Conservation (phyloP, 2,329 filamentous ascomycete genomes). For the Penicillium rolfsii region DNA sequence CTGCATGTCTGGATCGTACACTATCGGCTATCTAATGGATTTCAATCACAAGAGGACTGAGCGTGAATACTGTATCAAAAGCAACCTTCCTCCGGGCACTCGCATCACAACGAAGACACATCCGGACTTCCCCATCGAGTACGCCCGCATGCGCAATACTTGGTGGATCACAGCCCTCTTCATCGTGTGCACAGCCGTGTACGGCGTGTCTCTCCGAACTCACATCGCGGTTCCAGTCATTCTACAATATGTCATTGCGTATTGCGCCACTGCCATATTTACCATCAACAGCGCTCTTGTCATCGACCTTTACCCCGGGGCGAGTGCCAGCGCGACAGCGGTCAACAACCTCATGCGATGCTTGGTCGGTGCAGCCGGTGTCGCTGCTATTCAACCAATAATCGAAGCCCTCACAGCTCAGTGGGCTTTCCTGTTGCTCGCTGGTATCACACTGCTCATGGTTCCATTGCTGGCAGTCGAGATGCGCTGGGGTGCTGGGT, state of each 20-base stretch:
- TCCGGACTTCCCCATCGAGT: constrained; percentile 49
- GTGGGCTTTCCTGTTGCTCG: constrained; percentile 33
- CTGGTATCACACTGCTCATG: constrained; percentile 33
- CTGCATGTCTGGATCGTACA: constrained; percentile 48
- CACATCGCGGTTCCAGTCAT: constrained; percentile 43
- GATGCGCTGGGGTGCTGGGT: constrained; percentile 33
- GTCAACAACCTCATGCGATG: constrained; percentile 45
- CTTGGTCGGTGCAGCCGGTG: constrained; percentile 40
- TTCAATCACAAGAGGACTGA: constrained; percentile 40
- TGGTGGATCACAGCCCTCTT: constrained; percentile 48
- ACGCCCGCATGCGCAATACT: constrained; percentile 43
- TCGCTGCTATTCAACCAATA: constrained; percentile 38
- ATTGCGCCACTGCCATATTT: constrained; percentile 40
- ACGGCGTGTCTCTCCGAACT: constrained; percentile 33
- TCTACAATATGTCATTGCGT: constrained; percentile 45
- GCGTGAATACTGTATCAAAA: constrained; percentile 38
- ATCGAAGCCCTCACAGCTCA: constrained; percentile 38
- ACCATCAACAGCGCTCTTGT: constrained; percentile 43
- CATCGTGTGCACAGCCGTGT: constrained; percentile 39
- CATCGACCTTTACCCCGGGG: constrained; percentile 43
- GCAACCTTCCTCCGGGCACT: constrained; percentile 35
- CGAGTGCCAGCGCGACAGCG: constrained; percentile 42
- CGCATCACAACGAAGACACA: constrained; percentile 36
- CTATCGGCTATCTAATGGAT: constrained; percentile 50
- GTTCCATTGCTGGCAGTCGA: constrained; percentile 32